Conservation (phyloP, 129 eudicot species). For the Tanacetum coccineum region DNA sequence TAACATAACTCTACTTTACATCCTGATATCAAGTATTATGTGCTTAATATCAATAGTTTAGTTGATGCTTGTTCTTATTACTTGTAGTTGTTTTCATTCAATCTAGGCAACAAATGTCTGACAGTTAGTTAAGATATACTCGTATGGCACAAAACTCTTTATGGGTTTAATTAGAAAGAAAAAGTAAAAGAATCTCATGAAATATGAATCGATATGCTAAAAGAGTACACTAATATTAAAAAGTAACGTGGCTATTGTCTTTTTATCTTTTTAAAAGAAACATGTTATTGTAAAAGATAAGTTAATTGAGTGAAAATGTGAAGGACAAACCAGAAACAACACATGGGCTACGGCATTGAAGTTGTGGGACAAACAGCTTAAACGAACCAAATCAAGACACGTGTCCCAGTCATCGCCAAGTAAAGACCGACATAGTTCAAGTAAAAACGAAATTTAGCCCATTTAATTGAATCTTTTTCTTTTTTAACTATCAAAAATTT, state of each 20-base stretch:
- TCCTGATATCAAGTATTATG: too few species aligned
- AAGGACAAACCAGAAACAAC: slow-evolving; percentile 24
- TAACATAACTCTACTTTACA: too few species aligned
- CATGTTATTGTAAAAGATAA: too few species aligned
- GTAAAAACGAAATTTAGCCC: slow-evolving; percentile 13
- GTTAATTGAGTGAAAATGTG: not conserved
- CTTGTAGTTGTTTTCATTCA: too few species aligned
- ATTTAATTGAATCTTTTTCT: slow-evolving; percentile 11
- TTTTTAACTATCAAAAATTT: not conserved
- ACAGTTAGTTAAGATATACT: too few species aligned
- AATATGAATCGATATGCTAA: not conserved
- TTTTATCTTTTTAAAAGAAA: not conserved
- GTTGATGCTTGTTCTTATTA: too few species aligned
- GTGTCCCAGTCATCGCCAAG: not conserved
- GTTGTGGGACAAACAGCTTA: not conserved
- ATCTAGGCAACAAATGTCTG: too few species aligned
- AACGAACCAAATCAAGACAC: slow-evolving; percentile 16
- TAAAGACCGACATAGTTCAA: slow-evolving; percentile 19
- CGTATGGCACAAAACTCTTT: too few species aligned
- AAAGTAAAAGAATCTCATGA: not conserved
- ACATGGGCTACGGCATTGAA: slow-evolving; percentile 28
- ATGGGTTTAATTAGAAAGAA: not conserved
- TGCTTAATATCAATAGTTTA: too few species aligned
- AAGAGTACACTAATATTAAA: not conserved
- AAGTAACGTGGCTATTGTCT: not conserved